phyloP scores from a whole-genome alignment of 2,329 filamentous ascomycete species.

The Byssochlamys sp. region DNA sequence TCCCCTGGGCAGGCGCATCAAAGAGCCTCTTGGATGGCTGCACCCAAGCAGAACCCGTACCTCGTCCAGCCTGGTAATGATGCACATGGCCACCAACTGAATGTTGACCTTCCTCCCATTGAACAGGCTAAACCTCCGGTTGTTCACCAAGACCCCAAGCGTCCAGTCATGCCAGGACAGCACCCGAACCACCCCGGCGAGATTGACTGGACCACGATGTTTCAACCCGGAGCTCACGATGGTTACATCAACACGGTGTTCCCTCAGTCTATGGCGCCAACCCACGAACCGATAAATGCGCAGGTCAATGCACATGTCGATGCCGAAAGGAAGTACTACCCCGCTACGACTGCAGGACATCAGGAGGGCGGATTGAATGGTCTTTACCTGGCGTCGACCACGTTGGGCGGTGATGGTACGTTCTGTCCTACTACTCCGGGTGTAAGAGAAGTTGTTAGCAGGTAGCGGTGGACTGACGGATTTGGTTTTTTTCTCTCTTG shows the following conservation, averaged over 20 bases:
- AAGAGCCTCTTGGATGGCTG: slow-evolving; percentile 34
- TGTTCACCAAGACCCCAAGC: slow-evolving; percentile 31
- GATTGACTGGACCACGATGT: slow-evolving; percentile 69
- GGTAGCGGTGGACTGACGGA: not conserved
- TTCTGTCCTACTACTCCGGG: slow-evolving; percentile 35
- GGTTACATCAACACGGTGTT: slow-evolving; percentile 54
- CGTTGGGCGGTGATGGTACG: slow-evolving; percentile 38
- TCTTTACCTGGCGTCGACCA: slow-evolving; percentile 39
- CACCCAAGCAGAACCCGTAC: slow-evolving; percentile 37
- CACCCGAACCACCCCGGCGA: slow-evolving; percentile 49
- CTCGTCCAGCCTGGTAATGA: slow-evolving; percentile 34
- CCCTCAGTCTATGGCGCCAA: slow-evolving; percentile 57
- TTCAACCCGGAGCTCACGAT: slow-evolving; percentile 61
- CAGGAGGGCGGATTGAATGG: slow-evolving; percentile 39
- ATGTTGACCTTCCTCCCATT: slow-evolving; percentile 34
- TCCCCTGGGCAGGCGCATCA: slow-evolving; percentile 29
- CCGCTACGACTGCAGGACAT: slow-evolving; percentile 32
- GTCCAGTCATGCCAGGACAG: slow-evolving; percentile 50
- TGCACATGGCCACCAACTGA: slow-evolving; percentile 33
- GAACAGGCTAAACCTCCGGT: slow-evolving; percentile 35
- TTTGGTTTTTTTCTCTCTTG: slow-evolving; percentile 45
- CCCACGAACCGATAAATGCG: slow-evolving; percentile 60
- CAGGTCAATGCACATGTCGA: slow-evolving; percentile 55
- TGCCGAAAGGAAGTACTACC: slow-evolving; percentile 46
- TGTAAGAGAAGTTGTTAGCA: slow-evolving; percentile 11